Base-by-base conservation (phyloP, 169 alveolate genomes). In the Plasmodium blacklocki region DNA sequence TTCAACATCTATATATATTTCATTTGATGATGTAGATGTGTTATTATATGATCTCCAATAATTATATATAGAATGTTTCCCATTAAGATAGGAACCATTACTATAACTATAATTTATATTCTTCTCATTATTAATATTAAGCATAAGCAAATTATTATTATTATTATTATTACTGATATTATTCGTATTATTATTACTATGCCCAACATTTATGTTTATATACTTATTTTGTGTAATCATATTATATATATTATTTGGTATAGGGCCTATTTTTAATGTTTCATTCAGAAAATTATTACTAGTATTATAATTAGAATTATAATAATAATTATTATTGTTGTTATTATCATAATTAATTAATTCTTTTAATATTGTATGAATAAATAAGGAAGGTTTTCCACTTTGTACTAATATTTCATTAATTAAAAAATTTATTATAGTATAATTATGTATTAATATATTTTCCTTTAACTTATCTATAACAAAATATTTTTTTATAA, bases 321-420 rank as follows among this genome's bases (percentile, higher is more conserved):
- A 39, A 39, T 39, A 39, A 39, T 39, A 0, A 39, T 39, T 39
- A 39, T 39, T 39, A 39, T 39, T 39, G 9, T 4, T 39, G 9
- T 39, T 39, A 32, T 58, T 68, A 6, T 56, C 87, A 85, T 32
- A 45, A 21, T 71, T 62, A 1, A 85, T 54, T 64, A 85, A 59
- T 43, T 29, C n/a, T 85, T 71, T 85, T 52, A 85, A 85, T 21
- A 85, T 85, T 11, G 39, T 29, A 11, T 85, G 60, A 15, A 85
- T 43, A 85, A 85, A 60, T 21, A 85, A 19, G 19, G 66, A 59
- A 21, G 92, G 92, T 52, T 59, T 85, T 26, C 90, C 90, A 18
- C 54, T 83, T 14, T 85, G 76, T 58, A 45, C 70, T 85, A 85
- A 71, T 21, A 71, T 85, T 71, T 85, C 92, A 85, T 85, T 71